phyloP scores from a whole-genome alignment of 2,329 filamentous ascomycete species.

The Paecilomyces formosus region DNA sequence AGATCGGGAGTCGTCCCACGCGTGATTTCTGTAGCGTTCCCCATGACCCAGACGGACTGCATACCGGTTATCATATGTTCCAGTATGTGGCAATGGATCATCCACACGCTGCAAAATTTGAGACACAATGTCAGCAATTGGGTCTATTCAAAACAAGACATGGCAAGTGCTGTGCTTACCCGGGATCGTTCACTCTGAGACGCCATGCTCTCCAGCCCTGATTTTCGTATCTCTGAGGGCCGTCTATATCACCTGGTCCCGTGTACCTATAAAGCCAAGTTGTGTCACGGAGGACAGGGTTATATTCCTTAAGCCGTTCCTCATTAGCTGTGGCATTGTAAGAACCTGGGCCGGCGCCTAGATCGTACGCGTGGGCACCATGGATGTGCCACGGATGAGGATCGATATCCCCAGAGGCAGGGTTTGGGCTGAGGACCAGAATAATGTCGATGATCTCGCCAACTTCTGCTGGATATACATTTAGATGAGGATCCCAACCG shows the following conservation, averaged over 20 bases:
- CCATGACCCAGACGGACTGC: conserved; percentile 42
- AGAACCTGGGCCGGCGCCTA: conserved; percentile 39
- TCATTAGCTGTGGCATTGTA: conserved; percentile 40
- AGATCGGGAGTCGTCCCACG: conserved; percentile 22
- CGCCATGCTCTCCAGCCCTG: conserved; percentile 55
- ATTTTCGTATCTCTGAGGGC: conserved; percentile 17
- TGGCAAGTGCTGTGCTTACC: conserved; percentile 13
- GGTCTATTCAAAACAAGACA: neutral
- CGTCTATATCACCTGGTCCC: conserved; percentile 31
- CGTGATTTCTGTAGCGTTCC: conserved; percentile 33
- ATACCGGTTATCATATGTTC: conserved; percentile 44
- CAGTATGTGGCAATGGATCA: conserved; percentile 45
- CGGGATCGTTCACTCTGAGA: conserved; percentile 44
- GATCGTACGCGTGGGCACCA: conserved; percentile 39
- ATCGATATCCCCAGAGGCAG: conserved; percentile 21
- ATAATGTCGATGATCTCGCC: conserved; percentile 43
- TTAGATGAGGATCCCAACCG: conserved; percentile 36
- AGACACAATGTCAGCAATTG: neutral
- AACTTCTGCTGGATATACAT: conserved; percentile 35
- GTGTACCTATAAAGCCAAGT: conserved; percentile 53
- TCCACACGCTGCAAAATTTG: conserved; percentile 27
- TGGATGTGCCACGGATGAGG: conserved; percentile 42
- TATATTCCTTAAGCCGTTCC: conserved; percentile 27
- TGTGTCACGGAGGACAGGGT: conserved; percentile 38
- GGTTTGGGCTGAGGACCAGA: conserved; percentile 28